These are phyloP conservation scores for Corynascus novoguineensis DNA, from an alignment of 495 filamentous ascomycete genomes.

Conservation along the genomic window DNA sequence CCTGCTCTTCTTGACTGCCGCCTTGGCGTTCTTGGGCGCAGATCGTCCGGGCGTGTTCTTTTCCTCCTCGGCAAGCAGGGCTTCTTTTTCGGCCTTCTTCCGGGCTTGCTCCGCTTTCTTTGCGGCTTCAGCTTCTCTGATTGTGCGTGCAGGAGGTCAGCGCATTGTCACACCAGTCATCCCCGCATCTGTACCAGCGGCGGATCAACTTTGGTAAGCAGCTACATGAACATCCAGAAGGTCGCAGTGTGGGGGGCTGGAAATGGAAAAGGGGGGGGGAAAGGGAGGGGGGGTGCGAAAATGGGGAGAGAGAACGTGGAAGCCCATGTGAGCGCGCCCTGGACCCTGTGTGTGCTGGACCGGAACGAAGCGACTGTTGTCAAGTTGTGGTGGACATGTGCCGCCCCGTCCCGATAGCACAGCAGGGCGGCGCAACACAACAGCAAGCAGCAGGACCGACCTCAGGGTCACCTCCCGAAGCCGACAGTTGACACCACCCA, in stretches of 20 bases:
- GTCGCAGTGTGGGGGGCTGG: neutral
- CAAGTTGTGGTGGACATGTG: neutral
- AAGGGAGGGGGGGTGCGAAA: no score
- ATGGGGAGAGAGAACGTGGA: no score
- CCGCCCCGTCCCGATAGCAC: neutral
- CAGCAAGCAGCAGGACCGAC: neutral
- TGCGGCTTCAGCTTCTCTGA: slow-evolving; percentile 72
- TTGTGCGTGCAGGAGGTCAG: slow-evolving; percentile 13
- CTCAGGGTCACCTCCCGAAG: neutral
- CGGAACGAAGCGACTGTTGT: neutral
- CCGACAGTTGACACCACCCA: no score
- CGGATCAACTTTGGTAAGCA: neutral
- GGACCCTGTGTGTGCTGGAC: neutral
- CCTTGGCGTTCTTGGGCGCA: slow-evolving; percentile 52
- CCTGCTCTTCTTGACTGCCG: slow-evolving; percentile 61
- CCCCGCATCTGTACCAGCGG: neutral
- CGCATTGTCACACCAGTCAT: neutral
- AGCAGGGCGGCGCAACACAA: neutral
- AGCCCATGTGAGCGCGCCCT: neutral
- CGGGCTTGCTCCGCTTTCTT: slow-evolving; percentile 81
- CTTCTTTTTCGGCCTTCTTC: slow-evolving; percentile 85
- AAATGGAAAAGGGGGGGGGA: no score
- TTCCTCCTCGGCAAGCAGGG: slow-evolving; percentile 80
- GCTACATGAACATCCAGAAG: neutral
- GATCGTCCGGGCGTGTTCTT: slow-evolving; percentile 58